These are phyloP conservation scores for Phialemoniopsis sp. DNA, from an alignment of 2,329 filamentous ascomycete genomes.

Conservation along the genomic window DNA sequence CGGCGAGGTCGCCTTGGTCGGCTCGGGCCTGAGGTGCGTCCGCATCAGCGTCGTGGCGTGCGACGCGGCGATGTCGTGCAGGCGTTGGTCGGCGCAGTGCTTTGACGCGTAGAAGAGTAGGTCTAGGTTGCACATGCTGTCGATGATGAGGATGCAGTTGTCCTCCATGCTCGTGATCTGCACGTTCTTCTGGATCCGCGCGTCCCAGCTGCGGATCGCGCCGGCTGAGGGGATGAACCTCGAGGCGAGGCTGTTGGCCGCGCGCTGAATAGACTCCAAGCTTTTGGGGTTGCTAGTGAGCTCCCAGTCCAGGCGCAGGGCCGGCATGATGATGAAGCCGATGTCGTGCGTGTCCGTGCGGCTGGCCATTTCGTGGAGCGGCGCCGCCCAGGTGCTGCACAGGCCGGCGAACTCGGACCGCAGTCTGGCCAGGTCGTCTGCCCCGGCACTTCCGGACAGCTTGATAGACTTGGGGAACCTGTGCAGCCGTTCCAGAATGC, in stretches of 20 bases:
- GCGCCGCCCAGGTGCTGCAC: slow-evolving; percentile 15
- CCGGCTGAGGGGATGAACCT: slow-evolving; percentile 29
- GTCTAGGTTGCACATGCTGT: slow-evolving; percentile 33
- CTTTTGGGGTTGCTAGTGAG: slow-evolving; percentile 29
- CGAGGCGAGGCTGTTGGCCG: slow-evolving; percentile 32
- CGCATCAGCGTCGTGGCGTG: slow-evolving; percentile 26
- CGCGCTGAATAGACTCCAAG: slow-evolving; percentile 28
- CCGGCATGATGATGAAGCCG: slow-evolving; percentile 41
- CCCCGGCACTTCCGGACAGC: neutral
- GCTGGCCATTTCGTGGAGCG: slow-evolving; percentile 20
- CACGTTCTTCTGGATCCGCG: slow-evolving; percentile 18
- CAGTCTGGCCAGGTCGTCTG: neutral
- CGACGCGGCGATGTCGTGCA: slow-evolving; percentile 20
- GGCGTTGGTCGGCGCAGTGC: slow-evolving; percentile 17
- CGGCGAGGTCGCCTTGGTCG: slow-evolving; percentile 3
- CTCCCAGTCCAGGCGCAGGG: slow-evolving; percentile 37
- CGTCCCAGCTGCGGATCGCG: slow-evolving; percentile 36
- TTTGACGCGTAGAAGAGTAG: slow-evolving; percentile 22
- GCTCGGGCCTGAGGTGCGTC: slow-evolving; percentile 31
- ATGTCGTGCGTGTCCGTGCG: slow-evolving; percentile 42
- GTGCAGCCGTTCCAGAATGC: slow-evolving; percentile 14
- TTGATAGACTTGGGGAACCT: slow-evolving; percentile 9
- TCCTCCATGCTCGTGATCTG: slow-evolving; percentile 21
- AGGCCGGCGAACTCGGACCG: slow-evolving; percentile 7
- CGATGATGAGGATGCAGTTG: slow-evolving; percentile 36